A percentile compares a stretch with the other conserved stretches of the same genome.
phyloP scores from a whole-genome alignment of 768 basidiomycete genomes.

The Auricularia sp. region DNA sequence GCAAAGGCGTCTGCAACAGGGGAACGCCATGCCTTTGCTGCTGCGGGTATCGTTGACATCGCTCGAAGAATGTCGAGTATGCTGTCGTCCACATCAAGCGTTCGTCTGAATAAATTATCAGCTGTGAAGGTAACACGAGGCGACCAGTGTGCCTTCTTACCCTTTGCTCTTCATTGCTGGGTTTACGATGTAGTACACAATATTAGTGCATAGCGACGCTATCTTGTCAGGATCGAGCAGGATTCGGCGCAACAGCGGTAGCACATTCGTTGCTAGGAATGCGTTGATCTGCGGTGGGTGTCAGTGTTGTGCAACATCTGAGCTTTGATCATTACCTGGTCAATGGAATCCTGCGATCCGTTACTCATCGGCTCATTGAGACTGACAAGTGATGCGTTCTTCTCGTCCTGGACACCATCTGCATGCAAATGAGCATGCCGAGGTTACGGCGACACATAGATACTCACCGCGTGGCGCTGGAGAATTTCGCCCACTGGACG shows the following conservation, averaged over 20 bases:
- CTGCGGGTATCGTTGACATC: slow-evolving; percentile 66
- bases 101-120: slow-evolving; percentile 39
- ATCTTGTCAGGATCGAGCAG: slow-evolving; percentile 80
- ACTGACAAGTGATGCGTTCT: slow-evolving; percentile 20
- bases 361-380: neutral
- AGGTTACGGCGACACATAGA: neutral
- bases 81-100: slow-evolving; percentile 58
- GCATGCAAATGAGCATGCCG: slow-evolving; percentile 1
- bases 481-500: slow-evolving; percentile 61
- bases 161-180: slow-evolving; percentile 72
- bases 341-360: neutral
- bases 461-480: slow-evolving; percentile 48
- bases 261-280: slow-evolving; percentile 56
- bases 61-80: slow-evolving; percentile 64
- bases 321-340: neutral
- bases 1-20: slow-evolving; percentile 73
- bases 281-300: slow-evolving; percentile 44
- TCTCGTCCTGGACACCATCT: slow-evolving; percentile 53
- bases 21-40: slow-evolving; percentile 76
- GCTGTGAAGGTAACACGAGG: neutral
- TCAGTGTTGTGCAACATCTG: neutral
- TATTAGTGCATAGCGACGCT: slow-evolving; percentile 65
- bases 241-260: slow-evolving; percentile 72
- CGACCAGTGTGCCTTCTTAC: slow-evolving; percentile 35
- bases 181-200: slow-evolving; percentile 73